These are phyloP conservation scores for Sclerotinia borealis DNA, from an alignment of 2,329 filamentous ascomycete species.

Conservation along the genomic window DNA sequence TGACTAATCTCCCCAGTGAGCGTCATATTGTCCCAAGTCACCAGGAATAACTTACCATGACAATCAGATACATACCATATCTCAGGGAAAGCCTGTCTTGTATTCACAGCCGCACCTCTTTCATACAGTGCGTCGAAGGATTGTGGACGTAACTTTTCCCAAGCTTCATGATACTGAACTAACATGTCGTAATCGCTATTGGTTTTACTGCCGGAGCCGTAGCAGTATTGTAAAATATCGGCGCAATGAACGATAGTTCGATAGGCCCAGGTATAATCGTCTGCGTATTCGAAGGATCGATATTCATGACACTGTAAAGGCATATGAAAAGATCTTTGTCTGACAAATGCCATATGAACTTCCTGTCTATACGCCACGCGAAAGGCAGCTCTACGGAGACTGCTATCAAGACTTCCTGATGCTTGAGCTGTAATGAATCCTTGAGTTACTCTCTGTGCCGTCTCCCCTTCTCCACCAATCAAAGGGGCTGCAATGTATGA, in stretches of 20 bases:
- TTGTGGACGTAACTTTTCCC: slow-evolving; percentile 18
- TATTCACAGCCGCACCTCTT: neutral
- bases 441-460: slow-evolving; percentile 20
- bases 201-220: slow-evolving; percentile 15
- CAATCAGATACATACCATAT: slow-evolving; percentile 24
- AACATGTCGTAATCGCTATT: slow-evolving; percentile 17
- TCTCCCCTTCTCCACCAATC: slow-evolving; percentile 21
- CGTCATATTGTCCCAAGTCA: neutral
- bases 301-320: slow-evolving; percentile 33
- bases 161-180: slow-evolving; percentile 18
- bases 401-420: slow-evolving; percentile 29
- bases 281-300: slow-evolving; percentile 19
- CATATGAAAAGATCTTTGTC: slow-evolving; percentile 35
- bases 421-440: slow-evolving; percentile 28
- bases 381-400: slow-evolving; percentile 39
- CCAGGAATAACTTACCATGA: slow-evolving; percentile 15
- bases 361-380: slow-evolving; percentile 46
- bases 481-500: slow-evolving; percentile 16
- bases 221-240: slow-evolving; percentile 24
- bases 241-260: slow-evolving; percentile 22
- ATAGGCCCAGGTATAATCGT: slow-evolving; percentile 24
- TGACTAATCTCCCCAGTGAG: slow-evolving; percentile 23
- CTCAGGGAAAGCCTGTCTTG: slow-evolving; percentile 17
- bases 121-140: slow-evolving; percentile 23
- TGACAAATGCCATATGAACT: slow-evolving; percentile 41